Percentiles rank a stretch among this genome's conserved stretches.
Conservation (phyloP, 169 alveolate genomes). For the Eimeria sp. region DNA sequence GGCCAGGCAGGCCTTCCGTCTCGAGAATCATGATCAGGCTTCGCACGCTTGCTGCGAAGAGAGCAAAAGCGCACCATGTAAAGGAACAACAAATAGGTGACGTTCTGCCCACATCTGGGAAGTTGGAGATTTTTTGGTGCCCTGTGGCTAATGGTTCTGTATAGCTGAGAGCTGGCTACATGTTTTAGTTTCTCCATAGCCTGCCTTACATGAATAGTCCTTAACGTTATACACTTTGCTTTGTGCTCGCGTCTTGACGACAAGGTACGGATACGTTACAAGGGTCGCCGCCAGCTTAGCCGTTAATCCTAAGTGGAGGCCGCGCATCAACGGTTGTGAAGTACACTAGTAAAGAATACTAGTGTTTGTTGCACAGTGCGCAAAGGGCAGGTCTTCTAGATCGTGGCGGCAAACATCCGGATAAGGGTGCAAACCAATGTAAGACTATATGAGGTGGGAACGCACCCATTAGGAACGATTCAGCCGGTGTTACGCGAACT, state of each 20-base stretch:
- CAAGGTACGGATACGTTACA: constrained; percentile 80
- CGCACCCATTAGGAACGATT: constrained; percentile 75
- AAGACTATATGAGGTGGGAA: not conserved
- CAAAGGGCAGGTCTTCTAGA: not conserved
- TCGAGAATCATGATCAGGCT: constrained; percentile 79
- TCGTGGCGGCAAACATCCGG: not conserved
- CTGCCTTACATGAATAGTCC: constrained; percentile 75
- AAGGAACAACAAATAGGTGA: not conserved
- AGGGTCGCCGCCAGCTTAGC: constrained; percentile 82
- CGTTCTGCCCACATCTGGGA: not conserved
- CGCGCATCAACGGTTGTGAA: not conserved
- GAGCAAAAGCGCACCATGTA: not conserved
- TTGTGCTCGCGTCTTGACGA: constrained; percentile 83
- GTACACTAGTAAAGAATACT: not conserved
- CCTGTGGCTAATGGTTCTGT: not conserved
- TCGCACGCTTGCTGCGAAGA: constrained; percentile 61
- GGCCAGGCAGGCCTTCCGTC: constrained; percentile 80
- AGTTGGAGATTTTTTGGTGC: not conserved
- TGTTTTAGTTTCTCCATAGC: not conserved
- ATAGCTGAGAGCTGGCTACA: not conserved
- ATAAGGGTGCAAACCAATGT: too few relatives aligned
- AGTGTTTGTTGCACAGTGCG: too few relatives aligned
- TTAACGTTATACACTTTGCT: constrained; percentile 70
- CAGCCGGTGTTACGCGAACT: constrained; percentile 73
- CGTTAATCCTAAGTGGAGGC: constrained; percentile 26